Conservation (phyloP, 1,284 basidiomycete species). For the Tranzscheliella williamsii region DNA sequence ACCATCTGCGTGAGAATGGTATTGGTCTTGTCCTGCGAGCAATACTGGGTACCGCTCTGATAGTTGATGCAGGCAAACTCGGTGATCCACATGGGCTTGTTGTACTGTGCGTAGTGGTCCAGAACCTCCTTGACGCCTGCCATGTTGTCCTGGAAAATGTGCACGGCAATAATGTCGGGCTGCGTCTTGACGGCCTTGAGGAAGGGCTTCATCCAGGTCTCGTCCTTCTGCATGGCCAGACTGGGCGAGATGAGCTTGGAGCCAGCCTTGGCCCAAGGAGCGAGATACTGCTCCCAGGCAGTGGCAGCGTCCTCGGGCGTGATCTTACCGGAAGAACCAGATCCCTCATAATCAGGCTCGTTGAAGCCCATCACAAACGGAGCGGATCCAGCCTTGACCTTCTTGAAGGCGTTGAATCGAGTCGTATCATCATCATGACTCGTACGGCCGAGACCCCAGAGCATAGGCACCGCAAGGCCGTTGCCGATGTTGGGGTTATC, state of each 20-base stretch:
- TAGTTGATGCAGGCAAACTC: slow-evolving; percentile 47
- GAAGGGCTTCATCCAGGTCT: slow-evolving; percentile 38
- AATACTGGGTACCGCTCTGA: slow-evolving; percentile 34
- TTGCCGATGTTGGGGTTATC: slow-evolving; percentile 23
- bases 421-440: slow-evolving; percentile 37
- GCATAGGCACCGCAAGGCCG: slow-evolving; percentile 34
- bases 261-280: slow-evolving; percentile 33
- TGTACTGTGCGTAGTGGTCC: slow-evolving; percentile 44
- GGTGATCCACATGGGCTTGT: slow-evolving; percentile 47
- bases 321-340: slow-evolving; percentile 41
- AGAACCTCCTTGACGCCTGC: slow-evolving; percentile 37
- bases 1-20: slow-evolving; percentile 34
- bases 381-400: slow-evolving; percentile 22
- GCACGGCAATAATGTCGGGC: slow-evolving; percentile 50
- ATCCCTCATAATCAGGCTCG: slow-evolving; percentile 43
- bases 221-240: slow-evolving; percentile 48
- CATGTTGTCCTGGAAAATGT: slow-evolving; percentile 52
- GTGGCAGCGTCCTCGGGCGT: slow-evolving; percentile 16
- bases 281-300: slow-evolving; percentile 45
- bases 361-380: slow-evolving; percentile 45
- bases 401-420: slow-evolving; percentile 43
- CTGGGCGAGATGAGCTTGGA: slow-evolving; percentile 43
- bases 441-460: slow-evolving; percentile 44
- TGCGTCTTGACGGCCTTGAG: slow-evolving; percentile 31
- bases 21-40: slow-evolving; percentile 33